Conservation (phyloP, 257 asterid genomes). For the Schizonepeta tenuifolia region DNA sequence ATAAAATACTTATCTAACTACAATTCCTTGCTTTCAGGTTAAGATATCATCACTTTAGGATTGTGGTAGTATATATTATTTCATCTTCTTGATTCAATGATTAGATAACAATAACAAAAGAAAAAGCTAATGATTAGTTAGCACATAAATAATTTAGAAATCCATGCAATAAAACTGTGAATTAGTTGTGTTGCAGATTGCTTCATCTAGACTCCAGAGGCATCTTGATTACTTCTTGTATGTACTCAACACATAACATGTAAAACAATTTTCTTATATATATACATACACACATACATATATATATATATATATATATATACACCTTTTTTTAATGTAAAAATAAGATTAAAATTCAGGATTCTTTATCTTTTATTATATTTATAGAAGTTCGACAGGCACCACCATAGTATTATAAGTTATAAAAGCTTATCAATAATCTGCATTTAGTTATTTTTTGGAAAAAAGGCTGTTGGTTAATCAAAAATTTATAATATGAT, state of each 20-base stretch:
- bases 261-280: background rate
- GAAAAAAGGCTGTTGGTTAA: background rate
- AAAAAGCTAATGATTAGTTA: background rate
- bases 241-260: slow-evolving; percentile 11
- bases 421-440: background rate
- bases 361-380: background rate
- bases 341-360: background rate
- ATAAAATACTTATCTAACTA: slow-evolving; percentile 4
- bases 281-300: no score
- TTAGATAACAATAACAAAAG: background rate
- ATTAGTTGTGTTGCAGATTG: no score
- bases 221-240: slow-evolving; percentile 4
- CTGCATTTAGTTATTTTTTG: background rate
- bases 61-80: background rate
- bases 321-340: no score
- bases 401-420: background rate
- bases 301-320: no score
- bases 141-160: no score
- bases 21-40: slow-evolving; percentile 33
- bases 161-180: no score
- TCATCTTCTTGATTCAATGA: slow-evolving; percentile 12
- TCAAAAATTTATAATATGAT: background rate
- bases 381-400: background rate
- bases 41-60: slow-evolving; percentile 29
- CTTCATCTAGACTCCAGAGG: slow-evolving; percentile 18